Base-by-base conservation (phyloP, 1,284 basidiomycete genomes). In the Blastosporella zonata region DNA sequence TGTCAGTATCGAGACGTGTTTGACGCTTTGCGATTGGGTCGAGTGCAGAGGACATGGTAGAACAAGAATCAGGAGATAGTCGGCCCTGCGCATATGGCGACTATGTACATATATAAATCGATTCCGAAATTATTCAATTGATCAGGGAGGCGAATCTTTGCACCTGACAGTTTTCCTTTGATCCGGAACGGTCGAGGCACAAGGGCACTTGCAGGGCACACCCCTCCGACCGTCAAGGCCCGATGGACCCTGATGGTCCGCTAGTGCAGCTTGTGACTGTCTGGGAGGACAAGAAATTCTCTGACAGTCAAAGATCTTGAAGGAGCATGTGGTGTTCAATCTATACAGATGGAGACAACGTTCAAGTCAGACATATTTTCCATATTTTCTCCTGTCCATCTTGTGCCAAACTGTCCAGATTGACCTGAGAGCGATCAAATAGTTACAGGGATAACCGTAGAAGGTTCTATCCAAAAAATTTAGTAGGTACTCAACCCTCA, bases 361-460 rank as follows among this genome's bases (percentile, higher is more conserved):
- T n/a, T n/a, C n/a, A n/a, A n/a, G 25, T 9, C 25, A 27, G 5
- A 5, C 25, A 5, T 27, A 9, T 5, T 27, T 5, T 27, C 25
- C 9, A 9, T 27, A 9, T 34, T 35, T 35, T 35, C 25, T 38
- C 45, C 27, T 41, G 28, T 23, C 28, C 36, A 18, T 25, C 31
- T 35, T 2, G 17, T 41, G 25, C n/a, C n/a, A 22, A 6, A 2
- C 12, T 37, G 18, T 37, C 21, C 2, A 21, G 12, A 15, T 37
- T 37, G 36, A 37, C 34, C 21, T 44, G 33, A 17, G 31, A 35
- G 15, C 25, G 33, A 44, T 44, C 23, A 43, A 25, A 22, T 17
- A 34, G 28, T 6, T 12, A 13, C 7, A 7, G 8, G 3, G 29
- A 31, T 7, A 12, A 13, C 29, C 7, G 13, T 31, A 13, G 29